Evolutionary conservation across 257 asterid species (phyloP).

Genomic region (Scutellaria baicalensis): DNA sequence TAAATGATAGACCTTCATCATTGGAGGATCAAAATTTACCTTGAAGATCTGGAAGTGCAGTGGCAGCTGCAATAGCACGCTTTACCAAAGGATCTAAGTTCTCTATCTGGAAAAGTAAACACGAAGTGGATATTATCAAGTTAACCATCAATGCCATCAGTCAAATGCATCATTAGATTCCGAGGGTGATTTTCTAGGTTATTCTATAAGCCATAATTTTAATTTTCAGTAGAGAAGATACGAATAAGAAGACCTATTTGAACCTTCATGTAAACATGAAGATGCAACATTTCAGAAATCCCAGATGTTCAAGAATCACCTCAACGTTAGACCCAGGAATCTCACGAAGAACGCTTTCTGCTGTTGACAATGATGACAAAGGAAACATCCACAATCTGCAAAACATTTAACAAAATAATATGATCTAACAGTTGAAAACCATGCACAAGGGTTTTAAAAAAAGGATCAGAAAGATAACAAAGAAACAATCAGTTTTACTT

Average conservation of each 20-base stretch:
- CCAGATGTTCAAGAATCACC: slow-evolving; percentile 32
- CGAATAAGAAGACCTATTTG: slow-evolving; percentile 5
- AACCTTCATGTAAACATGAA: background rate
- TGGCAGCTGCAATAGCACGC: slow-evolving; percentile 80
- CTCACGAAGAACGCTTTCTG: slow-evolving; percentile 57
- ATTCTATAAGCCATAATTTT: background rate
- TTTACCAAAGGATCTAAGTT: slow-evolving; percentile 84
- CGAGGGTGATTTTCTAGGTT: background rate
- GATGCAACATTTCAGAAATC: background rate
- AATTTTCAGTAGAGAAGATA: slow-evolving; percentile 9
- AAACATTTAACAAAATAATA: background rate
- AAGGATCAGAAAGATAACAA: background rate
- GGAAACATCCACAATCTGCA: slow-evolving; percentile 95
- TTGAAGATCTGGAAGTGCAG: slow-evolving; percentile 76
- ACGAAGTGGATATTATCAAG: slow-evolving; percentile 1
- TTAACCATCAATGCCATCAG: background rate
- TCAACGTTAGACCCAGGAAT: slow-evolving; percentile 50
- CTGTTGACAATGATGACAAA: slow-evolving; percentile 52
- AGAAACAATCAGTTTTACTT: background rate
- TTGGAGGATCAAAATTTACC: slow-evolving; percentile 34
- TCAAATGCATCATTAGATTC: slow-evolving; percentile 18
- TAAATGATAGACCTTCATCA: slow-evolving; percentile 1
- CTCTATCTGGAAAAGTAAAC: slow-evolving; percentile 52
- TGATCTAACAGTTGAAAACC: slow-evolving; percentile 4
- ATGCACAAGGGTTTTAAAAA: slow-evolving; percentile 3